Evolutionary conservation across 768 basidiomycete species (phyloP).

Genomic region (Ramaria rubella): DNA sequence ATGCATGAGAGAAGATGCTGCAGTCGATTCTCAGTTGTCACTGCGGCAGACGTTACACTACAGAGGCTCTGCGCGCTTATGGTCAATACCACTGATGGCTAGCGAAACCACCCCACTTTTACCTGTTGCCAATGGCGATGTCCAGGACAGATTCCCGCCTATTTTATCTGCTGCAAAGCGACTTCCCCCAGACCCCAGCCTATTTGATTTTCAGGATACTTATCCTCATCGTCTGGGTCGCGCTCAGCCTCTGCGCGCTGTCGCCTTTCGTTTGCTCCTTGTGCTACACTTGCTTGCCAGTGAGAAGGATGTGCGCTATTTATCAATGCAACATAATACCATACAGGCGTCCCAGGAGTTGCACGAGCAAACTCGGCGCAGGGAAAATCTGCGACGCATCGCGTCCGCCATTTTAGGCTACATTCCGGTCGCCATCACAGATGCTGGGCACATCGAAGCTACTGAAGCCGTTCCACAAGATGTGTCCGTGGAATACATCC

Average conservation of each 20-base stretch:
- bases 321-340: background rate
- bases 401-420: background rate
- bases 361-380: background rate
- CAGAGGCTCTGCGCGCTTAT: too few relatives aligned
- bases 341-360: background rate
- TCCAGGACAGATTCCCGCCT: background rate
- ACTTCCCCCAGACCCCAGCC: background rate
- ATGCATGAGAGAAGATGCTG: too few relatives aligned
- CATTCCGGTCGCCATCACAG: background rate
- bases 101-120: conserved; percentile 1
- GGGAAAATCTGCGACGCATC: background rate
- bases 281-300: background rate
- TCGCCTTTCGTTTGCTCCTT: conserved; percentile 5
- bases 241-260: background rate
- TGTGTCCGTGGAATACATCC: background rate
- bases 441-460: background rate
- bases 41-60: too few relatives aligned
- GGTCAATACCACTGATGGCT: background rate
- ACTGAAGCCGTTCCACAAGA: background rate
- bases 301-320: background rate
- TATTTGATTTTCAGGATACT: background rate
- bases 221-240: background rate
- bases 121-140: background rate
- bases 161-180: background rate
- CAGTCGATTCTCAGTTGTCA: too few relatives aligned